Evolutionary conservation across 2,329 filamentous ascomycete genomes (phyloP).

Genomic region (Cadophora malorum): DNA sequence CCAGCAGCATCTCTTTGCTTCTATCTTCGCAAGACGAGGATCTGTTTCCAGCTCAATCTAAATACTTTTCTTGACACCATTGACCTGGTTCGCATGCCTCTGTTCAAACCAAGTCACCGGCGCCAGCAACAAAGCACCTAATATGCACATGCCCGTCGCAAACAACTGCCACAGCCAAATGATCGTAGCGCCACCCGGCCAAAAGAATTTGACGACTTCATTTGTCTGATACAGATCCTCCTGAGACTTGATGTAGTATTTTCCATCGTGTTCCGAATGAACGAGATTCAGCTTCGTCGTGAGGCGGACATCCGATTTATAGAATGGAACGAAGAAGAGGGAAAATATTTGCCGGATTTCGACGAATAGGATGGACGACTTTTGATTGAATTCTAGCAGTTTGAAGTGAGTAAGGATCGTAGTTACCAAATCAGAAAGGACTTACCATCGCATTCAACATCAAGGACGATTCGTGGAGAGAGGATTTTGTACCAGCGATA

Average conservation of each 20-base stretch:
- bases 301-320: slow-evolving; percentile 70
- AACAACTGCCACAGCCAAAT: slow-evolving; percentile 69
- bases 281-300: slow-evolving; percentile 71
- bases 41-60: background rate
- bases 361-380: slow-evolving; percentile 73
- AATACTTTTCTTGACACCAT: slow-evolving; percentile 30
- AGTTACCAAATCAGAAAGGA: slow-evolving; percentile 14
- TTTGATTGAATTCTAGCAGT: slow-evolving; percentile 68
- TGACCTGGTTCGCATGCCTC: slow-evolving; percentile 36
- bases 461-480: slow-evolving; percentile 73
- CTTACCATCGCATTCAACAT: slow-evolving; percentile 64
- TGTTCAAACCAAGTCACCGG: slow-evolving; percentile 60
- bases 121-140: slow-evolving; percentile 59
- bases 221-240: slow-evolving; percentile 83
- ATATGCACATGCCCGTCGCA: slow-evolving; percentile 67
- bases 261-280: slow-evolving; percentile 48
- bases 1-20: background rate
- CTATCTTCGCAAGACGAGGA: background rate
- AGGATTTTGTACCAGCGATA: slow-evolving; percentile 88
- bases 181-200: slow-evolving; percentile 63
- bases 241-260: slow-evolving; percentile 77
- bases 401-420: slow-evolving; percentile 10
- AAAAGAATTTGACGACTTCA: slow-evolving; percentile 76
- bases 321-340: slow-evolving; percentile 79
- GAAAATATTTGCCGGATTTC: slow-evolving; percentile 77